phyloP scores from a whole-genome alignment of 176 grass and related monocot species.

The Olyra latifolia region DNA sequence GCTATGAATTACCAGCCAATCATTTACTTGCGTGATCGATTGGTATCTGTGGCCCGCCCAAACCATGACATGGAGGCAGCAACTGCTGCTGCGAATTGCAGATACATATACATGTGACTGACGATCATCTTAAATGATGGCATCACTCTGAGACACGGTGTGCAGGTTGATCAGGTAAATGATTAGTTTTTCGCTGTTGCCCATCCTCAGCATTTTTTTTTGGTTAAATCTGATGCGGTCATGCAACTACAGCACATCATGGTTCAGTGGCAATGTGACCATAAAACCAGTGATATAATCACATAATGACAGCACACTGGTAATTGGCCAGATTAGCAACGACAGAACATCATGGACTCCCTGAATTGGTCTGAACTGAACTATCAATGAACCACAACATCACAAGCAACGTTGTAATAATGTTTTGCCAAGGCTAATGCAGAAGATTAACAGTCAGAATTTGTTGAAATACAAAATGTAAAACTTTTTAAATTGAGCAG shows the following conservation, averaged over 20 bases:
- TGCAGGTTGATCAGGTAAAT: background rate
- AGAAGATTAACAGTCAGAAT: conserved; percentile 12
- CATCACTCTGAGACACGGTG: background rate
- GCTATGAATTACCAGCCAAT: background rate
- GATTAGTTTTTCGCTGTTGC: background rate
- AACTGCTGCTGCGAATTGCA: background rate
- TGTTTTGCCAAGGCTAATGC: background rate
- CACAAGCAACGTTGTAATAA: background rate
- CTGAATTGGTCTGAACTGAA: background rate
- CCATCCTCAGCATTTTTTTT: background rate
- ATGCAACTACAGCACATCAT: background rate
- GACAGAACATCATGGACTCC: background rate
- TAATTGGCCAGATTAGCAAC: background rate
- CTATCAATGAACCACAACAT: background rate
- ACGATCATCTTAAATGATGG: background rate
- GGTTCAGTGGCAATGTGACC: background rate
- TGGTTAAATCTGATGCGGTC: background rate
- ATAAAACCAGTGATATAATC: background rate
- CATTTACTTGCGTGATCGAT: background rate
- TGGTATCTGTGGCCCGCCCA: background rate
- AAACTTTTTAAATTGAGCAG: background rate
- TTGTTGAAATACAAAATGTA: conserved; percentile 15
- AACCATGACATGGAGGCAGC: background rate
- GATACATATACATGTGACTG: background rate
- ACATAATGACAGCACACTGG: background rate